Evolutionary conservation across 148 eudicot genomes (phyloP).

Genomic region (Rhododendron mucronatum): DNA sequence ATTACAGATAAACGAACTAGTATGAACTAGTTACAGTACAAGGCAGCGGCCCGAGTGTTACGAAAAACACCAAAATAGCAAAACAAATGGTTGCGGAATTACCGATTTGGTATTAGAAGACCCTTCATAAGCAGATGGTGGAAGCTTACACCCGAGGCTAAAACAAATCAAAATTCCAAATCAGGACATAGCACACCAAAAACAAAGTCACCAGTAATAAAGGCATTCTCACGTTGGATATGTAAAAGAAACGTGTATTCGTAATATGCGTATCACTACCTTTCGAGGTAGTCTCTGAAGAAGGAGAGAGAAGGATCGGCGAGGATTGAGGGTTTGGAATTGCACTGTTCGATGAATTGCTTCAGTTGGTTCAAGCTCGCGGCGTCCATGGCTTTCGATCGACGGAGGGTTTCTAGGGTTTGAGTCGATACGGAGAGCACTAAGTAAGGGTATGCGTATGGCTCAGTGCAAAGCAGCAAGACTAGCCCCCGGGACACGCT

Average conservation of each 20-base stretch:
- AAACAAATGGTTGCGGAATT: neutral
- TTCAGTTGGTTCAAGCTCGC: slow-evolving; percentile 47
- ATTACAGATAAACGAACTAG: neutral
- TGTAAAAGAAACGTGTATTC: neutral
- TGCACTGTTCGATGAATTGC: slow-evolving; percentile 59
- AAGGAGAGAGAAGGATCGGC: slow-evolving; percentile 73
- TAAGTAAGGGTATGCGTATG: neutral
- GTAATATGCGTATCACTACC: slow-evolving; percentile 29
- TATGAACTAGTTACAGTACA: neutral
- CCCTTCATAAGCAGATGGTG: slow-evolving; percentile 34
- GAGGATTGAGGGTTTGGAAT: slow-evolving; percentile 59
- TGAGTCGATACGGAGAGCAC: neutral
- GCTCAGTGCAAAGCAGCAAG: neutral
- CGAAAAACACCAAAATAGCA: neutral
- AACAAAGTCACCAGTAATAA: neutral
- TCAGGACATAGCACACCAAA: neutral
- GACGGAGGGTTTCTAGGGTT: neutral
- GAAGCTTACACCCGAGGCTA: slow-evolving; percentile 66
- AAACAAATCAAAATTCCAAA: slow-evolving; percentile 8
- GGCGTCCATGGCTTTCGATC: slow-evolving; percentile 50
- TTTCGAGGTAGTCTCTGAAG: slow-evolving; percentile 72
- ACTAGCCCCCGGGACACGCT: neutral
- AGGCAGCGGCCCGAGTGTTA: neutral
- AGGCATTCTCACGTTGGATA: neutral
- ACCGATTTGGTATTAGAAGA: slow-evolving; percentile 35